Evolutionary conservation across 1,284 basidiomycete genomes (phyloP), one percentile per base, ranked within the genome.

Genomic region (Cutaneotrichosporon cyanovorans): DNA sequence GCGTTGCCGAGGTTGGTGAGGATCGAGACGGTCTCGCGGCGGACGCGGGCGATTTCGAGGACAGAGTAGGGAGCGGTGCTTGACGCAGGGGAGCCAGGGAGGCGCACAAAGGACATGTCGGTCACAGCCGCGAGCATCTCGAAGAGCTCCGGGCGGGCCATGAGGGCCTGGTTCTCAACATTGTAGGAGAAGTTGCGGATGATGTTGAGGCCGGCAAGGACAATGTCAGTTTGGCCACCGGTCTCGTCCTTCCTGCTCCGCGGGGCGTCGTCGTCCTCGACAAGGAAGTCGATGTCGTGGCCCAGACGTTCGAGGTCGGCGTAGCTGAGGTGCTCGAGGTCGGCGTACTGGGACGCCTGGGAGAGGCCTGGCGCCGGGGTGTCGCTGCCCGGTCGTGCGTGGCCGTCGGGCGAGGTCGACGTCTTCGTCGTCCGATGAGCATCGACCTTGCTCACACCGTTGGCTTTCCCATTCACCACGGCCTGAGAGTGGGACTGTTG

Each of bases 251-350:
- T 50, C 8, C 37, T 32, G 14, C 41, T 39, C n/a, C 23, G 35
- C 28, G 70, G 65, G 10, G 74, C 78, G 20, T 76, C 78, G 6
- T 63, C 66, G 8, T 59, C 59, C 5, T 66, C 68, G 60, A 93
- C 87, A 4, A 83, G 82, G 40, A 80, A 73, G 53, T 95, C 89
- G 62, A 90, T 82, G 50, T 96, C 74, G 40, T 93, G 73, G 52
- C 95, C 92, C 35, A 97, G 71, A 28, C 88, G 72, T 63, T 96
- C 92, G 42, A 93, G 85, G 45, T 95, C 74, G 31, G 93, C 74
- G 55, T 91, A 90, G 6, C 78, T 77, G 62, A 87, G 85, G 45
- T 84, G 78, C 16, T 75, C 72, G 28, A 95, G 78, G 1, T 83
- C 80, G 74, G 41, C 78, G 72, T 47, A 47, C n/a, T 37, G 18